Base-by-base conservation (phyloP, 495 filamentous ascomycete genomes). In the Podospora pseudocomata region DNA sequence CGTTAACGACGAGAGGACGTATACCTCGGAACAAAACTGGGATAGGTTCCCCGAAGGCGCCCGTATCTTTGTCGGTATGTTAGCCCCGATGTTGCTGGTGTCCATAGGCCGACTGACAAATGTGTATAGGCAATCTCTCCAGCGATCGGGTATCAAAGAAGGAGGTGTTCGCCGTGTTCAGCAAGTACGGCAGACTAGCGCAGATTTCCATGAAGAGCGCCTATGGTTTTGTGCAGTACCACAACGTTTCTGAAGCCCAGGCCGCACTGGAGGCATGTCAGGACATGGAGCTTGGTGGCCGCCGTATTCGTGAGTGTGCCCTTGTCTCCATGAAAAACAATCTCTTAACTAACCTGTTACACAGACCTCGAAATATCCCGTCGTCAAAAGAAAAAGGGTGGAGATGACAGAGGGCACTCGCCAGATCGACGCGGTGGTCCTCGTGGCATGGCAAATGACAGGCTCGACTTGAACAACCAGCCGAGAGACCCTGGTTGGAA, bases 131-230 rank as follows among this genome's bases (percentile, higher is more conserved):
- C 62, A 99, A 98, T 76, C 84, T 99, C 26, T 93, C 92, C 28
- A 94, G 91, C 27, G 95, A 99, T 74, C 87, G 92, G 75, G 93
- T 97, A 13, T 94, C 94, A 0, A 98, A 99, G 77, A 87, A 91
- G 67, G 94, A 97, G 76, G 85, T 98, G 53, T 98, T 96, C 74
- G 90, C 94, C 68, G 84, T 92, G 18, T 99, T 99, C 73, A 88
- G 90, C 75, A 85, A 86, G 57, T 94, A 93, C 77, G 95, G 95
- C 44, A 90, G 89, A 65, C 81, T 99, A 49, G 94, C 94, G 2
- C 95, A 99, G 76, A 92, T 99, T 54, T 97, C 94, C 2, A 92
- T 99, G 74, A 98, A 98, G 75, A 92, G 94, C 76, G 93, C 93
- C 2, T 99, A 97, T 80, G 95, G 95, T 4, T 99, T 99, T 73